Evolutionary conservation across 495 filamentous ascomycete species (phyloP), one percentile per base, ranked within the genome.

Genomic region (Parmelia sp.): DNA sequence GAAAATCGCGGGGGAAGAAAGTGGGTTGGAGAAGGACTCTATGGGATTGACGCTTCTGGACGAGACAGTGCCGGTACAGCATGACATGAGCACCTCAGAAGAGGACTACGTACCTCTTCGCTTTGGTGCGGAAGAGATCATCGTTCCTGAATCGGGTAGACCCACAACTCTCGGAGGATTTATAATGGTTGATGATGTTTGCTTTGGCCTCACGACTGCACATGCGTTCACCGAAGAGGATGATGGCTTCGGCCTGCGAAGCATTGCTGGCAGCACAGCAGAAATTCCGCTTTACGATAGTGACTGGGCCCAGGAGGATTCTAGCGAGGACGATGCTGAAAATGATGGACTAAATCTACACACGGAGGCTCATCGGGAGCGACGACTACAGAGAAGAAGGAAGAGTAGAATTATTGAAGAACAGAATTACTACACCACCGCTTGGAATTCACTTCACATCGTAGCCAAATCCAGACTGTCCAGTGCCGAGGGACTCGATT

Each of bases 191-290:
- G 40, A 59, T 23, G 57, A 44, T 42, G 37, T 42, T 39, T 59
- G 40, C 57, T 44, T 42, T 44, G 57, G 57, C 40, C 57, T 59
- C 23, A 59, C 57, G 57, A 35, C 40, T 36, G 57, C 57, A 42
- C 57, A 59, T 40, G 57, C 57, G 10, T 59, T 59, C 40, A 31
- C 57, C 11, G 57, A 59, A 27, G 57, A 59, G 5, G 57, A 42
- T 33, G 37, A 59, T 31, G 51, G 57, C 10, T 29, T 44, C 39
- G 17, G 23, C 25, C 23, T 8, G 9, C 35, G 51, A 55, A 55
- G 51, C 29, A 33, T 55, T 35, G 15, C 29, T 33, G 29, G 29
- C 29, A 40, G 33, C 39, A 27, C 33, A 6, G 31, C 36, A 42
- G 57, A 44, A 31, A 23, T 39, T 19, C 29, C 37, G 15, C 37